phyloP scores from a whole-genome alignment of 2,329 filamentous ascomycete genomes.

The Trematosphaeria pertusa region DNA sequence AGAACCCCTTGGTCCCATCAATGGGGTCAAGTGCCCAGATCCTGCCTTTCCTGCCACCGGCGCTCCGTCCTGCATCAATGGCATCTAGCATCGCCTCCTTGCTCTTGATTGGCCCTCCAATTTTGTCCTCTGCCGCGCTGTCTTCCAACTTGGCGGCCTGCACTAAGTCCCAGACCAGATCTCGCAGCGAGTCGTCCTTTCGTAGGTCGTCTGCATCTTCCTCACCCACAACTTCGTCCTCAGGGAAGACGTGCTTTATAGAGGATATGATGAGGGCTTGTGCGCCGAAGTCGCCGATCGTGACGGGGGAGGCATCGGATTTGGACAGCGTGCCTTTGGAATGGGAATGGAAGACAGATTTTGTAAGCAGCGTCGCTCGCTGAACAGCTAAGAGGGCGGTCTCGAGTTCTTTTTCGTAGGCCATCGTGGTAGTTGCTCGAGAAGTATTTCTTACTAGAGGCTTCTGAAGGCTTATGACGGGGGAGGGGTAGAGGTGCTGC shows the following conservation, averaged over 20 bases:
- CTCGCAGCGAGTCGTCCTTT: conserved; percentile 70
- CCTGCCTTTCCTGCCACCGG: conserved; percentile 75
- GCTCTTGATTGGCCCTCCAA: conserved; percentile 72
- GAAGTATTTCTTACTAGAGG: conserved; percentile 9
- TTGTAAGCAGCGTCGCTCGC: conserved; percentile 77
- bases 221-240: conserved; percentile 91
- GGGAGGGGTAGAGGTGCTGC: conserved; percentile 37
- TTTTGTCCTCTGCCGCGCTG: conserved; percentile 66
- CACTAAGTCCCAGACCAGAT: conserved; percentile 86
- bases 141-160: conserved; percentile 73
- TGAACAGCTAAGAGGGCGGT: conserved; percentile 89
- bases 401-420: conserved; percentile 78
- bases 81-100: conserved; percentile 69
- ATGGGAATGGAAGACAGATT: conserved; percentile 83
- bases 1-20: conserved; percentile 96
- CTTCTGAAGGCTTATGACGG: conserved; percentile 22
- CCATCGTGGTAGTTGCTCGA: conserved; percentile 41
- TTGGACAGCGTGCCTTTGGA: conserved; percentile 95
- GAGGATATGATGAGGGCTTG: conserved; percentile 95
- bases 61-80: conserved; percentile 67
- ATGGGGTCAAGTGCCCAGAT: conserved; percentile 98
- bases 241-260: conserved; percentile 86
- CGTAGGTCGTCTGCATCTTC: conserved; percentile 87
- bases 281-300: conserved; percentile 96
- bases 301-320: conserved; percentile 94